Percentiles rank a stretch among this genome's conserved stretches.
Evolutionary conservation across 345 rosid genomes (phyloP).

Genomic region (Eucalyptus tenuipes): DNA sequence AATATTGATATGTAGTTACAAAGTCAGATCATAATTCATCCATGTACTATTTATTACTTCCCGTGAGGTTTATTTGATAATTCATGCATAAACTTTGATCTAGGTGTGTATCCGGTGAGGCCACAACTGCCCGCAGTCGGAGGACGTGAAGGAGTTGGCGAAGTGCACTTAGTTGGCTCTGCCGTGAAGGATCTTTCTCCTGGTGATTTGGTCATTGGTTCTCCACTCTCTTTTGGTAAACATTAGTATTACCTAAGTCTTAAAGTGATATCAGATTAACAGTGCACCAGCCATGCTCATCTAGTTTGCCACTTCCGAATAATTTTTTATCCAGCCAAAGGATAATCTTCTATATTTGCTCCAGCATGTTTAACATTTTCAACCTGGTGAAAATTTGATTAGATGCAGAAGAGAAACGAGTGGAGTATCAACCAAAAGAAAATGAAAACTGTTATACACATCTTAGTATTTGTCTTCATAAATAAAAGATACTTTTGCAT

Average conservation of each 20-base stretch:
- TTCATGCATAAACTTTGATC: background rate
- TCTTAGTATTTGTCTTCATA: background rate
- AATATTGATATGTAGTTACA: background rate
- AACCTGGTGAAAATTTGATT: background rate
- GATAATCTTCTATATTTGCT: background rate
- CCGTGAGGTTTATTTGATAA: background rate
- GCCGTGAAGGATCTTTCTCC: slow-evolving; percentile 45
- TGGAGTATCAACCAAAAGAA: background rate
- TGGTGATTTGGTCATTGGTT: slow-evolving; percentile 87
- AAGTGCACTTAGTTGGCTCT: slow-evolving; percentile 63
- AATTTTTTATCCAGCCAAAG: background rate
- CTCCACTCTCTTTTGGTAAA: slow-evolving; percentile 75
- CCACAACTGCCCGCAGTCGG: slow-evolving; percentile 85
- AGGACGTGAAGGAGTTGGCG: slow-evolving; percentile 90
- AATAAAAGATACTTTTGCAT: background rate
- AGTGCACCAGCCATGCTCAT: background rate
- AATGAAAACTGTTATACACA: background rate
- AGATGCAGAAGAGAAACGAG: background rate
- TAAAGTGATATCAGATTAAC: background rate
- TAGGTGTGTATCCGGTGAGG: slow-evolving; percentile 88
- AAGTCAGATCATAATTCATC: background rate
- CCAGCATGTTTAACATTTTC: background rate
- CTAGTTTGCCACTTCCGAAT: background rate
- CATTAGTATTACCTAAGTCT: background rate
- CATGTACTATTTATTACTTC: background rate